Base-by-base conservation (phyloP, 2,329 filamentous ascomycete species). In the Colletotrichum somersetense region DNA sequence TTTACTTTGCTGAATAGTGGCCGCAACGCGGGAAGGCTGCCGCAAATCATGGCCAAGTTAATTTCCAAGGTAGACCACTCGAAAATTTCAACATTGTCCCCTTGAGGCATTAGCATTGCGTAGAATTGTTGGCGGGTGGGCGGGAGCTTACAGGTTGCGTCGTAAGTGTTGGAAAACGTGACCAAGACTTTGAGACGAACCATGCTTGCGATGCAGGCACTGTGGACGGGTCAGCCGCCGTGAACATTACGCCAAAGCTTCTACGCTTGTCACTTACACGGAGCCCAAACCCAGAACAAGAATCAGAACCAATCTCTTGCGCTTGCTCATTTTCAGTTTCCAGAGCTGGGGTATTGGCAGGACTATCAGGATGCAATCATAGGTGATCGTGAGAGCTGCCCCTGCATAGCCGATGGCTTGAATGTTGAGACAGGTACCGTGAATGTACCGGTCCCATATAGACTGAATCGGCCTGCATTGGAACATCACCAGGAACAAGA, bases 11-110 rank as follows among this genome's bases (percentile, higher is more conserved):
- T 44, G 44, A 71, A 26, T 11, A 85, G 81, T 6, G 81, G 85
- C 0, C 82, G 84, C 2, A 79, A 81, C 8, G 83, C 80, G 5
- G 79, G 78, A 3, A 84, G 81, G 62, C 83, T 85, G 63, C 82
- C 84, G 3, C 79, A 84, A n/a, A 80, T 79, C 23, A 86, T 84
- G 6, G 82, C 83, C 2, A 78, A 72, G 52, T 77, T 76, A 14
- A 76, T 72, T 67, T 81, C 80, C 35, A 80, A 77, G 18, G 76
- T 70, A 10, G 77, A 79, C 80, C 80, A 81, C 30, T 78, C 75
- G 6, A 79, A 73, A 1, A 80, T 70, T 40, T 80, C 77, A 38
- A 78, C 76, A 46, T 77, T 77, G 50, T 77, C 73, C 74, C 75
- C 78, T 63, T 38, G 2, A 38, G 42, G n/a, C 18, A n/a, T 52